Evolutionary conservation across 805 yeast species (phyloP).

Genomic region (Ogataea philodendri): DNA sequence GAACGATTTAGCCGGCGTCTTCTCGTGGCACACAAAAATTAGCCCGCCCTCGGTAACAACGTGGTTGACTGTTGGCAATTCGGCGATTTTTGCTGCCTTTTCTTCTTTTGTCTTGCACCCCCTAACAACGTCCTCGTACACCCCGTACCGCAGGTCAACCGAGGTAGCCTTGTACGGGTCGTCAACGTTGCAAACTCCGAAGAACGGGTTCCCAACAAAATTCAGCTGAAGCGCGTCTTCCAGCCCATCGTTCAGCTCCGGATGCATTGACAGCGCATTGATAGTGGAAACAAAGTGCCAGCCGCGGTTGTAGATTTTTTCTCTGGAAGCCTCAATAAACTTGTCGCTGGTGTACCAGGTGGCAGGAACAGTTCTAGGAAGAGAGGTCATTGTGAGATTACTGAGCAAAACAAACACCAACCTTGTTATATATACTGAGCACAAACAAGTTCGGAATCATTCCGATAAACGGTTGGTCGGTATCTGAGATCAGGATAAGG

Average conservation of each 20-base stretch:
- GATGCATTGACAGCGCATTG: constrained; percentile 21
- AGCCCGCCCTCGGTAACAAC: constrained; percentile 27
- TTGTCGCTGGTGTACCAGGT: constrained; percentile 31
- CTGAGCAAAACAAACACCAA: too few species aligned
- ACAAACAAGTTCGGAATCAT: constrained; percentile 1
- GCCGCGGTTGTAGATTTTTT: constrained; percentile 28
- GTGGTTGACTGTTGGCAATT: constrained; percentile 24
- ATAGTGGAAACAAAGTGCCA: constrained; percentile 30
- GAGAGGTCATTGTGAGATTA: constrained; percentile 3
- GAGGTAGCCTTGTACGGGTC: constrained; percentile 19
- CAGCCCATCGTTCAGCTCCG: constrained; percentile 17
- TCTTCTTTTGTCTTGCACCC: constrained; percentile 17
- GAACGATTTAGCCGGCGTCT: constrained; percentile 17
- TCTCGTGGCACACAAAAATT: constrained; percentile 29
- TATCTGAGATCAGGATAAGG: background rate
- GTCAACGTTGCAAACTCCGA: constrained; percentile 27
- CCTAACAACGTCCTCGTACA: constrained; percentile 19
- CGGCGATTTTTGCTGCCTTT: constrained; percentile 8
- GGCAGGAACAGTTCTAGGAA: constrained; percentile 25
- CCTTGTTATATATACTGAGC: background rate
- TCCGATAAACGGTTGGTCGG: background rate
- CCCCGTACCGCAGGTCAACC: constrained; percentile 28
- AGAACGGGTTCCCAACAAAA: constrained; percentile 28
- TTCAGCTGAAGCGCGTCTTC: constrained; percentile 27
- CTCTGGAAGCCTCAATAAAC: constrained; percentile 22